Evolutionary conservation across 768 basidiomycete species (phyloP).

Genomic region (Cubamyces lactineus): DNA sequence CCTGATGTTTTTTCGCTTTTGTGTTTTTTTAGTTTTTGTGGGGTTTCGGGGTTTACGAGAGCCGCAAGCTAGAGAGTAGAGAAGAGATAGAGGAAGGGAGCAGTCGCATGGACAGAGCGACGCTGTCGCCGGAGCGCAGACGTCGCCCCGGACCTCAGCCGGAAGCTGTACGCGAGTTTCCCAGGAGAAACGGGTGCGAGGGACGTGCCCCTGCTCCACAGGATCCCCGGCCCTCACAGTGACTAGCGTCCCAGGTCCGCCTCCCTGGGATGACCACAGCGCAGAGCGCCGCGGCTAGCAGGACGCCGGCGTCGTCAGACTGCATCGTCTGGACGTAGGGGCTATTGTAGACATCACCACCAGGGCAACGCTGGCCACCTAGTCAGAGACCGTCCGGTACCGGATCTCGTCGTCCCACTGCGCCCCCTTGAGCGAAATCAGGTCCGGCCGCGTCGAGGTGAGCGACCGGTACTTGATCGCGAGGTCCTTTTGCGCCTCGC

Average conservation of each 20-base stretch:
- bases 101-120: neutral
- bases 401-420: constrained; percentile 17
- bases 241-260: neutral
- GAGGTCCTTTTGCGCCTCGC: constrained; percentile 22
- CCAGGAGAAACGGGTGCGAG: neutral
- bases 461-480: constrained; percentile 27
- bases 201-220: constrained; percentile 1
- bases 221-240: constrained; percentile 1
- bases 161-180: neutral
- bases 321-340: neutral
- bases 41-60: neutral
- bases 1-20: neutral
- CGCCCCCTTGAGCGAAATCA: constrained; percentile 19
- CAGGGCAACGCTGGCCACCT: constrained; percentile 1
- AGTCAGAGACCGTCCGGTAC: constrained; percentile 20
- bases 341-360: neutral
- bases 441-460: constrained; percentile 18
- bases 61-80: neutral
- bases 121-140: neutral
- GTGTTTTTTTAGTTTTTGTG: neutral
- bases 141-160: constrained; percentile 1
- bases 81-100: neutral
- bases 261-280: constrained; percentile 3
- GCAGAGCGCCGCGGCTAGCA: constrained; percentile 1
- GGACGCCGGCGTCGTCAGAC: neutral